Evolutionary conservation across 139 green algal genomes (phyloP).

Genomic region (Nannochloris sp.): DNA sequence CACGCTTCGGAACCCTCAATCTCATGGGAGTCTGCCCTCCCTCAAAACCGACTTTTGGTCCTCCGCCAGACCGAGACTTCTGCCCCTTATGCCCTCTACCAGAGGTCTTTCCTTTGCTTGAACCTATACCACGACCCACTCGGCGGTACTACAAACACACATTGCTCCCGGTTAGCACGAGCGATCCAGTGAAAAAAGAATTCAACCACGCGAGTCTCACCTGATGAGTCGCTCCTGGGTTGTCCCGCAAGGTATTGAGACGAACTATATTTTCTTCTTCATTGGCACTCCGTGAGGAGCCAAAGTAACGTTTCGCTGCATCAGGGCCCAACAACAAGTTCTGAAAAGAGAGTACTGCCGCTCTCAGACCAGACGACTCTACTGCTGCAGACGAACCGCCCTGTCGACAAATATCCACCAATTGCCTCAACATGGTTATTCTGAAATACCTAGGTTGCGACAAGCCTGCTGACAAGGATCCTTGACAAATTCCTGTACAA

Average conservation of each 20-base stretch:
- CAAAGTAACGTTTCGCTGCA: no score
- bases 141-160: slow-evolving; percentile 15
- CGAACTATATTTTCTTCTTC: not conserved
- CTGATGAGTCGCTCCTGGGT: slow-evolving; percentile 46
- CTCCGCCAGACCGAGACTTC: slow-evolving; percentile 47
- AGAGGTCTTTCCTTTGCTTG: slow-evolving; percentile 62
- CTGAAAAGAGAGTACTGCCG: no score
- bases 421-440: no score
- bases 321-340: no score
- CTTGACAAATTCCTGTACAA: no score
- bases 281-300: no score
- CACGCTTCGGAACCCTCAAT: slow-evolving; percentile 48
- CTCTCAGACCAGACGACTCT: no score
- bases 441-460: no score
- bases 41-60: slow-evolving; percentile 59
- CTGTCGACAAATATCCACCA: no score
- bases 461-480: no score
- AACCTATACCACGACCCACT: slow-evolving; percentile 59
- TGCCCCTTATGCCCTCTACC: slow-evolving; percentile 71
- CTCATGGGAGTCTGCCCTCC: slow-evolving; percentile 70
- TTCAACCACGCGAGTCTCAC: slow-evolving; percentile 17
- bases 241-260: slow-evolving; percentile 58
- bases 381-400: no score
- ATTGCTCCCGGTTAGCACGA: not conserved
- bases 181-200: no score